Evolutionary conservation across 2,329 filamentous ascomycete genomes (phyloP), one percentile per base, ranked within the genome.

Genomic region (Pleoardoris graminearum): DNA sequence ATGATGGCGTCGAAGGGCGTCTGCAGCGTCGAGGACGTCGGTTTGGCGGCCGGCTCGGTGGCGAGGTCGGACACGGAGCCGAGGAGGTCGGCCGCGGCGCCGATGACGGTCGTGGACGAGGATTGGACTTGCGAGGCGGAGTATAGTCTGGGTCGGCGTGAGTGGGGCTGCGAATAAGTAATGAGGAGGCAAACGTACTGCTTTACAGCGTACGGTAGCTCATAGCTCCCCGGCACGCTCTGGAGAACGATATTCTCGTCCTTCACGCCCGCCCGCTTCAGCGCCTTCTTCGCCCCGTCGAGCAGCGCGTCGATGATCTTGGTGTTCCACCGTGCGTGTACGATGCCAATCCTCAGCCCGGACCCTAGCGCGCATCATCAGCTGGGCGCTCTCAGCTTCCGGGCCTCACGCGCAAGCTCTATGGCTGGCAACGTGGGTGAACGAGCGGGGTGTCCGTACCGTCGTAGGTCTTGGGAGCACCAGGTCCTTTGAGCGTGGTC

Each of bases 291-390:
- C 39, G 90, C 85, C 60, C 94, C 94, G 47, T 83, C 80, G 55
- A 99, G 82, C 51, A 99, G 85, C 48, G 91, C 86, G 53, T 89
- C 86, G 75, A 97, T 96, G 72, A 99, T 90, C 61, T 82, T 83
- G 60, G 82, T 82, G 79, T 99, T 99, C 94, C 94, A 99, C 67
- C 94, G 87, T 53, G 93, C 93, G 78, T 97, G 94, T 53, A 99
- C 84, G 71, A 99, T 97, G 71, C 89, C 93, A 71, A 99, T 87
- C 70, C 94, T 90, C 59, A 99, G 84, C 68, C 79, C 80, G 8
- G 76, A 77, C 61, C 79, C 78, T 80, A 45, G 5, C 12, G 44
- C 21, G 17, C 32, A 30, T n/a, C 6, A 27, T 27, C 10, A 27
- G 25, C 25, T 27, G 25, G 25, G 25, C 25, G 25, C 25, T 27